Base-by-base conservation (phyloP, 768 basidiomycete species). In the Pleurotus platypus region DNA sequence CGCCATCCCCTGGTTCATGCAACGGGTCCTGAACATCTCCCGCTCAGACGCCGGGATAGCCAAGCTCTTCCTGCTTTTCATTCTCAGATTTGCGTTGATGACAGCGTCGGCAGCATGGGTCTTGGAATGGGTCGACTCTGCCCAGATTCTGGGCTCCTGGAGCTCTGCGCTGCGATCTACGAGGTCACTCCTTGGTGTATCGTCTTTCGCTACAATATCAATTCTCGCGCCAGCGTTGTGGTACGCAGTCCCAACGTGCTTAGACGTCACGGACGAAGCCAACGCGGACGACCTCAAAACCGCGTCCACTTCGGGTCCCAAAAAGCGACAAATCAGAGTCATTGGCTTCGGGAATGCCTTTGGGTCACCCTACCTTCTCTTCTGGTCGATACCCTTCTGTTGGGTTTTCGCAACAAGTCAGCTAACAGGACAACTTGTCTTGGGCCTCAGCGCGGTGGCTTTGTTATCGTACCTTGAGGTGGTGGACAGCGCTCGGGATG, bases 331-430 rank as follows among this genome's bases (percentile, higher is more conserved):
- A 54, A 51, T 61, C 4, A 78, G 75, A 16, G 81, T 98, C 1
- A 70, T 93, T 1, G 95, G 95, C 0, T 96, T 87, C 64, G 90
- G 92, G 0, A 97, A 98, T 67, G 86, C 91, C 0, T 95, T 86
- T 64, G 96, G 94, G 13, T 86, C 94, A 13, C 84, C 92, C 1
- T 97, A 94, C 69, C 74, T 94, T 55, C 72, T 96, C 38, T 91
- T 97, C 65, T 89, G 89, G 82, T 76, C 81, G 5, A 78, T 89
- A 20, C 71, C 78, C 47, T 80, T 96, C 40, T 75, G 76, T 3
- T 54, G 87, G 11, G 74, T 89, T 8, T 90, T 85, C 69, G 70
- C 82, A 26, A 78, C 85, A 16, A 85, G 81, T 8, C 93, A 94
- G 62, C 80, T 93, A 2, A 87, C 89, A 0, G 95, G 90, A 0